These are phyloP conservation scores for Lichenothelia convexa DNA, from an alignment of 495 filamentous ascomycete genomes.

Conservation along the genomic window DNA sequence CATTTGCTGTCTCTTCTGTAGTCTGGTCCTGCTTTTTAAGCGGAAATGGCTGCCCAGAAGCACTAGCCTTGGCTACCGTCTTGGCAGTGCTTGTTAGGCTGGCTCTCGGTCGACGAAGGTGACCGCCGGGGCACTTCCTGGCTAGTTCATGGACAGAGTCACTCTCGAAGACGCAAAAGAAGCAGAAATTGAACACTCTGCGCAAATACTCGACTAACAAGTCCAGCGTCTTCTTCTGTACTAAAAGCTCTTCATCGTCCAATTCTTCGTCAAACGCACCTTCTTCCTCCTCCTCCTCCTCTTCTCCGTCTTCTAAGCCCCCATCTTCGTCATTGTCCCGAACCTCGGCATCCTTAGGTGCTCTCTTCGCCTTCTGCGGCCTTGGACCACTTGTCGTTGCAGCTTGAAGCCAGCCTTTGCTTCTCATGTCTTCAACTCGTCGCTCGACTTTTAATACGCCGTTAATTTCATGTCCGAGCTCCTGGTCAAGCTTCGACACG, in stretches of 20 bases:
- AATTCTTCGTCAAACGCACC: conserved; percentile 58
- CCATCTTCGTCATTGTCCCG: conserved; percentile 52
- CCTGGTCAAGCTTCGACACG: conserved; percentile 59
- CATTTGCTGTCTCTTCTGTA: conserved; percentile 38
- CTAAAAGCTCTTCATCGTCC: conserved; percentile 74
- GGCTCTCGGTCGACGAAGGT: conserved; percentile 75
- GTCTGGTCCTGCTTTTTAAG: conserved; percentile 49
- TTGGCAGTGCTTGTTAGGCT: conserved; percentile 68
- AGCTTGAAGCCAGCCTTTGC: conserved; percentile 54
- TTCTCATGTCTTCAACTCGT: conserved; percentile 59
- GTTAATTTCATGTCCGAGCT: conserved; percentile 47
- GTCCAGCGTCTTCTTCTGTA: conserved; percentile 92
- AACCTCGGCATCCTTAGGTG: conserved; percentile 40
- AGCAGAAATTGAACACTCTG: conserved; percentile 94
- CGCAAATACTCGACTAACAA: conserved; percentile 91
- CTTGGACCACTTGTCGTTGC: conserved; percentile 36
- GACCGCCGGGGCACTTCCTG: conserved; percentile 88
- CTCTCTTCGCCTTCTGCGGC: conserved; percentile 40
- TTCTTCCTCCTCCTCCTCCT: conserved; percentile 58
- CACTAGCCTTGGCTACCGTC: conserved; percentile 68
- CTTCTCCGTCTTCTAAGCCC: conserved; percentile 46
- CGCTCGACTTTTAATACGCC: conserved; percentile 67
- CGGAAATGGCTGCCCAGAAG: conserved; percentile 61
- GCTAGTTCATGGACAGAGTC: conserved; percentile 92
- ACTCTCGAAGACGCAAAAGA: conserved; percentile 97